Conservation (phyloP, 768 basidiomycete species). For the Phlebiopsis gigantea region DNA sequence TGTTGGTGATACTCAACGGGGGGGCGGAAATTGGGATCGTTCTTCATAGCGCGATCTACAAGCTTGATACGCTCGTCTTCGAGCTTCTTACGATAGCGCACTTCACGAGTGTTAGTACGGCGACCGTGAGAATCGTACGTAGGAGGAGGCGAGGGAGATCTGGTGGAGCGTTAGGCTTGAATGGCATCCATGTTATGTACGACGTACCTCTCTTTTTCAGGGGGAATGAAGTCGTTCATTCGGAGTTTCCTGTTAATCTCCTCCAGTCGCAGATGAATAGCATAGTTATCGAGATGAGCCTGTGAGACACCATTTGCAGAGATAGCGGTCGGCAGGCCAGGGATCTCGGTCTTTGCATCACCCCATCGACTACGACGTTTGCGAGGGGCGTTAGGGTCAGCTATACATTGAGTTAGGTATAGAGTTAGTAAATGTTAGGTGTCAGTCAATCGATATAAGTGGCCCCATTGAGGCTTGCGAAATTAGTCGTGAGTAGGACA, state of each 20-base stretch:
- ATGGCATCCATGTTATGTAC: slow-evolving; percentile 2
- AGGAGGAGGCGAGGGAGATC: slow-evolving; percentile 94
- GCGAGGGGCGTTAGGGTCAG: slow-evolving; percentile 80
- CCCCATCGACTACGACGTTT: slow-evolving; percentile 99
- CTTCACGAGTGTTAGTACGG: slow-evolving; percentile 96
- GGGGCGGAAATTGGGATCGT: slow-evolving; percentile 96
- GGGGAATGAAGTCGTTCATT: slow-evolving; percentile 91
- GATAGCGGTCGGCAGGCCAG: slow-evolving; percentile 92
- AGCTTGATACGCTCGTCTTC: slow-evolving; percentile 90
- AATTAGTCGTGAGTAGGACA: slow-evolving; percentile 15
- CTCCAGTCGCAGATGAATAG: slow-evolving; percentile 91
- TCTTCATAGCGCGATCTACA: slow-evolving; percentile 94
- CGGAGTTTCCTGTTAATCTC: slow-evolving; percentile 96
- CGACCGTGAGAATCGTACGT: slow-evolving; percentile 98
- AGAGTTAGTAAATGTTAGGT: slow-evolving; percentile 53
- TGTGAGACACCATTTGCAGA: slow-evolving; percentile 91
- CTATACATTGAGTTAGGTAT: slow-evolving; percentile 40
- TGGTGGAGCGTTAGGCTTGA: slow-evolving; percentile 28
- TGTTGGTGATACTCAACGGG: slow-evolving; percentile 95
- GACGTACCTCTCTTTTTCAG: slow-evolving; percentile 85
- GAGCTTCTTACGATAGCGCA: slow-evolving; percentile 94
- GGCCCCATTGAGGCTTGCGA: slow-evolving; percentile 11
- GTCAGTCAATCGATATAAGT: slow-evolving; percentile 26
- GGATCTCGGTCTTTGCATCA: slow-evolving; percentile 85
- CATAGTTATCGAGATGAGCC: slow-evolving; percentile 95